Evolutionary conservation across 2,329 filamentous ascomycete genomes (phyloP).

Genomic region (Lizonia empirigonia): DNA sequence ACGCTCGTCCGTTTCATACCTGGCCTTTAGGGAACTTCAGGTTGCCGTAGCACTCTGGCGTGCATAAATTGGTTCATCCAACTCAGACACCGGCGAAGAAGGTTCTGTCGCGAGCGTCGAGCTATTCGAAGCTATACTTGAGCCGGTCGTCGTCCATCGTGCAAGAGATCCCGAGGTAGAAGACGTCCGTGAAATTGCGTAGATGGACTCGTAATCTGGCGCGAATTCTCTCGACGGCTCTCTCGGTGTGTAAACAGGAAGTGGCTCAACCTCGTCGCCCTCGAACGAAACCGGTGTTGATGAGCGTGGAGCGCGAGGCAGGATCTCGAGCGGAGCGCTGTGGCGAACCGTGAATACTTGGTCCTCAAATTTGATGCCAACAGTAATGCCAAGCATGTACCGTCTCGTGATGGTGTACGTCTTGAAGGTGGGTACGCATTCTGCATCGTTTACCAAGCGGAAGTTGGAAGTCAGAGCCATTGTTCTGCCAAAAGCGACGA

Average conservation of each 20-base stretch:
- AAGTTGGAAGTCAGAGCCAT: slow-evolving; percentile 37
- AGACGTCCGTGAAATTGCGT: slow-evolving; percentile 24
- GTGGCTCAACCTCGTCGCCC: slow-evolving; percentile 34
- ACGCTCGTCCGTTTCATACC: too few relatives aligned
- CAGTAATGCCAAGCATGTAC: slow-evolving; percentile 34
- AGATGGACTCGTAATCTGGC: slow-evolving; percentile 40
- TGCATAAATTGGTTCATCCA: slow-evolving; percentile 6
- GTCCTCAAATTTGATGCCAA: slow-evolving; percentile 37
- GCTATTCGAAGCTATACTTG: slow-evolving; percentile 16
- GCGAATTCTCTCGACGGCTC: slow-evolving; percentile 39
- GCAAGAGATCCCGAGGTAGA: slow-evolving; percentile 23
- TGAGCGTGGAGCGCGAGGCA: slow-evolving; percentile 31
- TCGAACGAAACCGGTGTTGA: slow-evolving; percentile 14
- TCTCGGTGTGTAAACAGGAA: slow-evolving; percentile 38
- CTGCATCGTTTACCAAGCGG: slow-evolving; percentile 40
- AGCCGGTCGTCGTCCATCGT: slow-evolving; percentile 16
- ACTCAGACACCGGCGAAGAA: slow-evolving; percentile 21
- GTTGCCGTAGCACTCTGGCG: neutral
- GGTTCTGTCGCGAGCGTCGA: slow-evolving; percentile 13
- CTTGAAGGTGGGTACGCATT: slow-evolving; percentile 45
- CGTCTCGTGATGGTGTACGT: slow-evolving; percentile 42
- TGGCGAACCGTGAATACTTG: slow-evolving; percentile 36
- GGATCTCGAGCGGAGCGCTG: slow-evolving; percentile 37
- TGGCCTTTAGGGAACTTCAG: too few relatives aligned
- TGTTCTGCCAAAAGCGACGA: slow-evolving; percentile 28